Percentiles rank a stretch among this genome's conserved stretches.
phyloP scores from a whole-genome alignment of 257 asterid species.

The Nemophila menziesii region DNA sequence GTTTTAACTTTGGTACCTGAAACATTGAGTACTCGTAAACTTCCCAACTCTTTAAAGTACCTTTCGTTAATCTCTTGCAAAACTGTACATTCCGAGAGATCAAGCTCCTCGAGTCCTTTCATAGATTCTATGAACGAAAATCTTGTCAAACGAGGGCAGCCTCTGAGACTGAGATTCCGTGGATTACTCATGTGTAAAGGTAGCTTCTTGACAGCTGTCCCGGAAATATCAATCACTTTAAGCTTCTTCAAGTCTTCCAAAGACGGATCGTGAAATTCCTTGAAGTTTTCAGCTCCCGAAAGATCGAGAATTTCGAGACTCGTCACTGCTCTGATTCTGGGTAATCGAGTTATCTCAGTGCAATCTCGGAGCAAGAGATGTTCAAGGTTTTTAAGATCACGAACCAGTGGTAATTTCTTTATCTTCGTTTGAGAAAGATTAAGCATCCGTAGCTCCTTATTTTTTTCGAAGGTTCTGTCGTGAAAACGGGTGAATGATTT shows the following conservation, averaged over 20 bases:
- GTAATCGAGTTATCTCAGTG: slow-evolving; percentile 12
- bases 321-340: slow-evolving; percentile 13
- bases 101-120: slow-evolving; percentile 13
- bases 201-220: slow-evolving; percentile 19
- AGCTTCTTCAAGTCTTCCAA: slow-evolving; percentile 12
- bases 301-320: slow-evolving; percentile 26
- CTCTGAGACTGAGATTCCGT: slow-evolving; percentile 6
- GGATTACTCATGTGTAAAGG: slow-evolving; percentile 22
- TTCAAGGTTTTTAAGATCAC: slow-evolving; percentile 15
- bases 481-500: slow-evolving; percentile 11
- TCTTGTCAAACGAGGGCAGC: slow-evolving; percentile 16
- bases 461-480: slow-evolving; percentile 21
- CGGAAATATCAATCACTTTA: slow-evolving; percentile 18
- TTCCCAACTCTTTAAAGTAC: slow-evolving; percentile 7
- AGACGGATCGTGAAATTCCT: slow-evolving; percentile 30
- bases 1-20: slow-evolving; percentile 18
- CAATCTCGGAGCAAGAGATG: slow-evolving; percentile 24
- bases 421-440: slow-evolving; percentile 22
- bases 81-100: slow-evolving; percentile 19
- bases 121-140: slow-evolving; percentile 17
- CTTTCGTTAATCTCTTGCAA: slow-evolving; percentile 9
- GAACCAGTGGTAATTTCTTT: slow-evolving; percentile 22
- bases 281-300: slow-evolving; percentile 21
- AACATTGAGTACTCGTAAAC: slow-evolving; percentile 19
- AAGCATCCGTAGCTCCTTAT: slow-evolving; percentile 18